Percentiles rank a stretch among this genome's conserved stretches.
Conservation (phyloP, 31 red algal genomes). For the Porphyra umbilicalis region DNA sequence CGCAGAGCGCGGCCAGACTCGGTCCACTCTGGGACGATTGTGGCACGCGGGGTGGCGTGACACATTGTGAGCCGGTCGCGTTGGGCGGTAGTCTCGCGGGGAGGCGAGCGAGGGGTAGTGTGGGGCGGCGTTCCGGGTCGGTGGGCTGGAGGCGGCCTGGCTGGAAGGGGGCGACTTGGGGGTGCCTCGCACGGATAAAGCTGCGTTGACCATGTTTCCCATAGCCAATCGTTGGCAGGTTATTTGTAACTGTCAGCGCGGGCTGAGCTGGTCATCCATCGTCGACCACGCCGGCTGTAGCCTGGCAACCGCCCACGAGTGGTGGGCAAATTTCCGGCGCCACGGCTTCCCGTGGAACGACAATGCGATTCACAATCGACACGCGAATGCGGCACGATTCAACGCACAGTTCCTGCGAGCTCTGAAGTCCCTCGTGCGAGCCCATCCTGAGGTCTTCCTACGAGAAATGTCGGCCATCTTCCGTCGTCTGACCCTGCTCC, state of each 20-base stretch:
- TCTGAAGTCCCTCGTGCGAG: not conserved
- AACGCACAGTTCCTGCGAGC: not conserved
- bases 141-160: too few species aligned
- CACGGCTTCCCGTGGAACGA: not conserved
- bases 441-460: not conserved
- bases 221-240: not conserved
- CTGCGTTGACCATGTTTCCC: not conserved
- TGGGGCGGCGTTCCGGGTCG: too few species aligned
- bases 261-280: not conserved
- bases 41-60: too few species aligned
- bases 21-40: too few species aligned
- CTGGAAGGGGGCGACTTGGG: too few species aligned
- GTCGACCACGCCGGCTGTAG: not conserved
- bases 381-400: not conserved
- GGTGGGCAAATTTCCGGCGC: not conserved
- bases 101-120: too few species aligned
- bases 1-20: too few species aligned
- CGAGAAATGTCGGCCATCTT: not conserved
- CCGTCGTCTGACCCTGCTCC: not conserved
- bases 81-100: too few species aligned
- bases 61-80: too few species aligned
- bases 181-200: too few species aligned
- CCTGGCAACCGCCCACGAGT: not conserved
- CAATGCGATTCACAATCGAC: not conserved
- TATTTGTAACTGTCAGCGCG: not conserved